Conservation (phyloP, 1,284 basidiomycete species). For the Sporisorium scitamineum region DNA sequence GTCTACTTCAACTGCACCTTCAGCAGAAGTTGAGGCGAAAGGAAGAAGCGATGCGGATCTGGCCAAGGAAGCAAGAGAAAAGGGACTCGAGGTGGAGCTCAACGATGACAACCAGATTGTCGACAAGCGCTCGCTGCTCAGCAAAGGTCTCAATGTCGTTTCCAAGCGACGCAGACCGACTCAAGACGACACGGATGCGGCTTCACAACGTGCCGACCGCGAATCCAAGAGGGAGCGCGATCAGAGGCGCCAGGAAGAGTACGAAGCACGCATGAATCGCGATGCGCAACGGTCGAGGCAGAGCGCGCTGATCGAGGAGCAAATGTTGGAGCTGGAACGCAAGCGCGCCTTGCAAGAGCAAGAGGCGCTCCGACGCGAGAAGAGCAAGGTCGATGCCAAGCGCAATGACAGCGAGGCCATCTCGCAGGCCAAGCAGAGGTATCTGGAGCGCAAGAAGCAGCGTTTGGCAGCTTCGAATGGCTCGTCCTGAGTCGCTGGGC, state of each 20-base stretch:
- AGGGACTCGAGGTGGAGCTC: constrained; percentile 88
- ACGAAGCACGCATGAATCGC: constrained; percentile 44
- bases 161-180: constrained; percentile 24
- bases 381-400: constrained; percentile 33
- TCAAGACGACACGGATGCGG: neutral
- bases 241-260: constrained; percentile 40
- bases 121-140: constrained; percentile 90
- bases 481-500: neutral
- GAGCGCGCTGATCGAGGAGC: constrained; percentile 55
- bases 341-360: constrained; percentile 39
- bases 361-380: constrained; percentile 24
- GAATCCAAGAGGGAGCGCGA: constrained; percentile 29
- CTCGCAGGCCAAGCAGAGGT: constrained; percentile 58
- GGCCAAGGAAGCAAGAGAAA: constrained; percentile 75
- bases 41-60: constrained; percentile 75
- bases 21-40: constrained; percentile 16
- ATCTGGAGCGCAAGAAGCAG: constrained; percentile 69
- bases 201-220: constrained; percentile 9
- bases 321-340: constrained; percentile 57
- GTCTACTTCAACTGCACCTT: neutral
- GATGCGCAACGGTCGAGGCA: constrained; percentile 50
- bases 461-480: constrained; percentile 21
- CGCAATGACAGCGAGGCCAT: constrained; percentile 47
- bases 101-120: constrained; percentile 98
- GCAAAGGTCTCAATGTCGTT: constrained; percentile 89